Percentiles rank a stretch among this genome's conserved stretches.
Evolutionary conservation across 2,329 filamentous ascomycete genomes (phyloP).

Genomic region (Geosmithia morbida): DNA sequence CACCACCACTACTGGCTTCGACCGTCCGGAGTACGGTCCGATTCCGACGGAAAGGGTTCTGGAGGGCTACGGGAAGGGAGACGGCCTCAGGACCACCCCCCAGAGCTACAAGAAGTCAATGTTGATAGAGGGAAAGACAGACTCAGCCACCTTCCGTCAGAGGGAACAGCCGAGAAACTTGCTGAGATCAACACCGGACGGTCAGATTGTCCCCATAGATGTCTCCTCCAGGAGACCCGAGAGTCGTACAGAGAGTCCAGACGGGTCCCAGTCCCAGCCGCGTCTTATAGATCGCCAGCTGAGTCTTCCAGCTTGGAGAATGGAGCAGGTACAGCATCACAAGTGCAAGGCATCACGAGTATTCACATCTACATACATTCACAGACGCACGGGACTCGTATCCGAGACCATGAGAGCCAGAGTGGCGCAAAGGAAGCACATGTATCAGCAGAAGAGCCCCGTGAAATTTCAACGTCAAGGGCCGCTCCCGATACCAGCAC

Average conservation of each 20-base stretch:
- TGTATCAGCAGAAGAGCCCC: not conserved
- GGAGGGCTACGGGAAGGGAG: no score
- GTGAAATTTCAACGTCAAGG: not conserved
- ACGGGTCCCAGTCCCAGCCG: not conserved
- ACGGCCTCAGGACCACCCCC: no score
- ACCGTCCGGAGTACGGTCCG: conserved; percentile 11
- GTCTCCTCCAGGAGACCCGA: conserved; percentile 1
- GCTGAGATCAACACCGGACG: conserved; percentile 1
- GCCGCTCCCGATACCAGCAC: no score
- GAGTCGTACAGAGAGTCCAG: not conserved
- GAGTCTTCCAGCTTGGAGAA: not conserved
- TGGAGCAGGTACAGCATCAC: not conserved
- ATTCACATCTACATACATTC: conserved; percentile 9
- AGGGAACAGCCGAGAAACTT: conserved; percentile 1
- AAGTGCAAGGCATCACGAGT: conserved; percentile 10
- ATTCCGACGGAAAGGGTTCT: conserved; percentile 4
- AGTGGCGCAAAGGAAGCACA: not conserved
- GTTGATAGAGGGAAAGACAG: not conserved
- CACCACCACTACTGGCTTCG: conserved; percentile 48
- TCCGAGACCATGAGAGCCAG: not conserved
- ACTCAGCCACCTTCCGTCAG: not conserved
- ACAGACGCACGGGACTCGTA: not conserved
- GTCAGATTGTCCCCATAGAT: not conserved
- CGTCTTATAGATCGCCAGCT: not conserved
- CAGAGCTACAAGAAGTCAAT: not conserved